Base-by-base conservation (phyloP, 305 asterid genomes). In the Fraxinus greggii region DNA sequence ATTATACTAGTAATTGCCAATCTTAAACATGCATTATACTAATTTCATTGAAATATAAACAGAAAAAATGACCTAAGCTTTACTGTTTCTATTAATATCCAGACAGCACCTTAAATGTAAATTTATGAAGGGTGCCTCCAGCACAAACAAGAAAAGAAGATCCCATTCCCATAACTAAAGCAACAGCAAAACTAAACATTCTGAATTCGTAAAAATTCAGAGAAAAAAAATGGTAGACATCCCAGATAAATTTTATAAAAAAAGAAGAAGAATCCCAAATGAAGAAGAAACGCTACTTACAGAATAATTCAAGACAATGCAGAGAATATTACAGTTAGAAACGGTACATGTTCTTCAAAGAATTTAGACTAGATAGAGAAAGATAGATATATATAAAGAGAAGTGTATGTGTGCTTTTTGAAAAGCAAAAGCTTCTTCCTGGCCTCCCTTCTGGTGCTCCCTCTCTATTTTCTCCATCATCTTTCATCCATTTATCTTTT, bases 341-440 rank as follows among this genome's bases (percentile, higher is more conserved):
- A 51, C 32, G 78, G 80, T 33, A 38, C 92, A 89, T 80, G 78
- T 80, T 84, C 83, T 81, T 86, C 82, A 79, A 67, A 83, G 73
- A 79, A 45, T 45, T 77, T 80, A 81, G 33, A 76, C 59, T 67
- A 78, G 77, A 82, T 80, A 81, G 83, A 51, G 83, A 40, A 65
- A 79, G 84, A 79, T 69, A 76, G 85, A 82, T 75, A 81, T 79
- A 75, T 9, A 36, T 79, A 72, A 81, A 75, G 85, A 75, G 85
- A 81, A 75, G 78, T 79, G 84, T 67, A 33, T 86, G 93, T 88
- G 85, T 82, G 90, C 94, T 92, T 93, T 94, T 81, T 36, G 73
- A 81, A 94, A 94, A 91, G 98, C 92, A 88, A 93, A 94, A 93
- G 94, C 88, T 87, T 78, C 86, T 77, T 84, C 83, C 85, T 79